Evolutionary conservation across 148 eudicot species (phyloP), one percentile per base, ranked within the genome.

Genomic region (Nyssa sinensis): DNA sequence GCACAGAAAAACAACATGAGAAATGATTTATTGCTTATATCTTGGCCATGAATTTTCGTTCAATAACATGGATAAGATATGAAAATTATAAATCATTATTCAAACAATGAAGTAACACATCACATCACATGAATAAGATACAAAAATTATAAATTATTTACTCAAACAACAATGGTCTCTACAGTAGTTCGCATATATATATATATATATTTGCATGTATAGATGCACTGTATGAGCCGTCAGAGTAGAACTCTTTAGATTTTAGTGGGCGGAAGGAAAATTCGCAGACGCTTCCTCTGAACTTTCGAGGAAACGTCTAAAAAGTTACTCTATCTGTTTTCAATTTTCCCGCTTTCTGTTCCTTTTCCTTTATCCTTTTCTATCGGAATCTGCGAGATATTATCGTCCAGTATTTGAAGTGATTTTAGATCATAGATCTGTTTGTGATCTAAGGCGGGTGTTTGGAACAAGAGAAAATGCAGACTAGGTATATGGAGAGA

Each of bases 401-500:
- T 23, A 60, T 49, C 11, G 44, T n/a, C 33, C 55, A n/a, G n/a
- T 28, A 23, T 5, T 23, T 2, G 72, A n/a, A 30, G 57, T n/a
- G n/a, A n/a, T n/a, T n/a, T n/a, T 73, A 55, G 74, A 76, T 86
- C n/a, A n/a, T 70, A 33, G 84, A 78, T 68, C 79, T n/a, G n/a
- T n/a, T n/a, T n/a, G n/a, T n/a, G n/a, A n/a, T n/a, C n/a, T n/a
- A n/a, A n/a, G n/a, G n/a, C n/a, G n/a, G n/a, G n/a, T 62, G 71
- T 69, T 62, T 60, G 47, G 3, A n/a, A 25, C 25, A 24, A 7
- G 53, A 34, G 0, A 79, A 79, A 79, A 94, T 92, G 97, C 91
- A 92, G 64, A 86, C 87, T 21, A 89, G 93, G 81, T 88, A 79
- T 47, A 94, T 88, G 95, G 93, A 90, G 76, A 82, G 89, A 84